Evolutionary conservation across 345 rosid genomes (phyloP), one percentile per base, ranked within the genome.

Genomic region (Eucalyptus erythrocorys): DNA sequence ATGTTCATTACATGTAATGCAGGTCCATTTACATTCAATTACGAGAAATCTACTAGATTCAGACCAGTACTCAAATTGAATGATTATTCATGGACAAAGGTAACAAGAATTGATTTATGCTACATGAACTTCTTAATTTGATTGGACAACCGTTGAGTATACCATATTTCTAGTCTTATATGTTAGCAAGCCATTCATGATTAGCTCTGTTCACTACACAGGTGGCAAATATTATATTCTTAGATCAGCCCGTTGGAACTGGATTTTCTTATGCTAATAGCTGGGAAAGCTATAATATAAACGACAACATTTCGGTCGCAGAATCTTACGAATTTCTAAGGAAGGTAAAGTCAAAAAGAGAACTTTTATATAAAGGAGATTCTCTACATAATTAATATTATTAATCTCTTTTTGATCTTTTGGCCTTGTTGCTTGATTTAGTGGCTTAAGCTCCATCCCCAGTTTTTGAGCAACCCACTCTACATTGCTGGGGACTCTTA

Each of bases 201-300:
- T 45, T 15, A 26, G 32, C 34, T 43, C 3, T 4, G 6, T 32
- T 30, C 30, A 6, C 10, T 34, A 32, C 13, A 10, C 57, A 91
- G 92, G 90, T 91, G 87, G 90, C 93, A 26, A 92, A 86, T 14
- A 79, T 92, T 12, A 89, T 92, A 64, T 92, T 92, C 51, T 42
- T 93, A 85, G 93, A 92, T 68, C 59, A 90, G 16, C 94, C 94
- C 3, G 90, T 87, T 10, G 93, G 94, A 6, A 89, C 94, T 10
- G 94, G 93, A 71, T 92, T 93, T 87, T 93, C 93, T 8, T 93
- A 93, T 50, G 87, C 94, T 11, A 93, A 87, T 2, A 92, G 57
- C 21, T 86, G 51, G 89, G 43, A 86, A 48, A 88, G 87, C 3
- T 89, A 90, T 40, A 10, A 68, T 6, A 5, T 27, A 8, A 59